Evolutionary conservation across 495 filamentous ascomycete genomes (phyloP).

Genomic region (Parathielavia hyrcaniae): DNA sequence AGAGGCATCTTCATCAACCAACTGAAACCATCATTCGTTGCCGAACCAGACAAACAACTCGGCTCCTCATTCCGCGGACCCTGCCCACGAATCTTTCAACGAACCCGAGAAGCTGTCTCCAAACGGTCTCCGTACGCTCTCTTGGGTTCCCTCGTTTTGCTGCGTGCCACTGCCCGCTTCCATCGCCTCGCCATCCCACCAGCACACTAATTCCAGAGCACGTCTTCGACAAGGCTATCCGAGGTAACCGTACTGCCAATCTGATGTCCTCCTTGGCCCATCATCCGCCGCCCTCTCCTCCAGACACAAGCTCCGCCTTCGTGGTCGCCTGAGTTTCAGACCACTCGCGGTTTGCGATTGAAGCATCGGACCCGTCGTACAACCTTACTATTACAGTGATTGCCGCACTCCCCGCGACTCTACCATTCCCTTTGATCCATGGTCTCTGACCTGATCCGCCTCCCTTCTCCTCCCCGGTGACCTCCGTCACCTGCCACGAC

Average conservation of each 20-base stretch:
- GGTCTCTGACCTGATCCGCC: neutral
- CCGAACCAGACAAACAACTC: neutral
- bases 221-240: neutral
- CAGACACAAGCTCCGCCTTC: too few species aligned
- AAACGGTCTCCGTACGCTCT: neutral
- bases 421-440: neutral
- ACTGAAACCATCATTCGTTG: neutral
- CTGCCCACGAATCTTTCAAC: neutral
- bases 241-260: too few species aligned
- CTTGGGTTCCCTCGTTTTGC: neutral
- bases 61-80: neutral
- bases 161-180: neutral
- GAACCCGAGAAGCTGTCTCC: neutral
- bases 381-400: neutral
- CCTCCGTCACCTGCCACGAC: neutral
- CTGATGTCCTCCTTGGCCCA: neutral
- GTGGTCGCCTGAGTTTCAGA: too few species aligned
- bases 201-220: neutral
- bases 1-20: neutral
- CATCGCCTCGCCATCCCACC: neutral
- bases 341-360: too few species aligned
- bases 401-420: neutral
- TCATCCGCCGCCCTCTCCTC: too few species aligned
- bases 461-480: neutral
- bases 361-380: too few species aligned